phyloP scores from a whole-genome alignment of 2,329 filamentous ascomycete species.

The Alternaria triticina region DNA sequence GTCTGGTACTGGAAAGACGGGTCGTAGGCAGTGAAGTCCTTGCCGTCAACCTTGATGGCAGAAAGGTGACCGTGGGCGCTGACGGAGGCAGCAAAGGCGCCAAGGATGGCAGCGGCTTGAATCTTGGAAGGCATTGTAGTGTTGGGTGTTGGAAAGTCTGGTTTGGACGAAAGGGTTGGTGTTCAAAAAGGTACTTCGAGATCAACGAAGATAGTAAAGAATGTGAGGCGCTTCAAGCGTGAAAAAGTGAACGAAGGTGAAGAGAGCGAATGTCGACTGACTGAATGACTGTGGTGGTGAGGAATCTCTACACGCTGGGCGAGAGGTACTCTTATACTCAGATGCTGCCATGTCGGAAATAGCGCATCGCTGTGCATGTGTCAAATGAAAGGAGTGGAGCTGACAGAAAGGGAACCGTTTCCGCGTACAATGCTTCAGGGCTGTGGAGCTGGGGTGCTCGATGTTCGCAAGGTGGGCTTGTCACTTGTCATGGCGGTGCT shows the following conservation, averaged over 20 bases:
- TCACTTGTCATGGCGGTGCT: slow-evolving; percentile 6
- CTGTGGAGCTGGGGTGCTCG: slow-evolving; percentile 7
- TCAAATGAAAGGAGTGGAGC: slow-evolving; percentile 9
- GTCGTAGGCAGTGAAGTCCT: slow-evolving; percentile 54
- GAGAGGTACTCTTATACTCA: slow-evolving; percentile 21
- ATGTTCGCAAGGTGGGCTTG: slow-evolving; percentile 6
- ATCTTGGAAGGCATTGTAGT: slow-evolving; percentile 39
- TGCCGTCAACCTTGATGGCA: slow-evolving; percentile 55
- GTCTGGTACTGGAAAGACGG: slow-evolving; percentile 47
- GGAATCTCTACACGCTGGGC: neutral
- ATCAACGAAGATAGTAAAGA: slow-evolving; percentile 35
- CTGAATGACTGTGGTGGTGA: slow-evolving; percentile 12
- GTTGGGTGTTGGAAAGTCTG: slow-evolving; percentile 7
- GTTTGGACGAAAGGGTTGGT: slow-evolving; percentile 13
- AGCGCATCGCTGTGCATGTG: slow-evolving; percentile 10
- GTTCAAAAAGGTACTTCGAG: slow-evolving; percentile 26
- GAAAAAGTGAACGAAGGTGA: slow-evolving; percentile 34
- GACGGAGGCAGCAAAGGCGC: slow-evolving; percentile 47
- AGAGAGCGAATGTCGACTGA: slow-evolving; percentile 11
- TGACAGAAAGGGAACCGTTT: slow-evolving; percentile 13
- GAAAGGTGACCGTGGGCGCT: slow-evolving; percentile 54
- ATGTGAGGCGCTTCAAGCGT: slow-evolving; percentile 36
- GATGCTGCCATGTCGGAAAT: slow-evolving; percentile 8
- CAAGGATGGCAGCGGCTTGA: slow-evolving; percentile 38
- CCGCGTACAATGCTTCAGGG: slow-evolving; percentile 18